These are phyloP conservation scores for Dacryopinax primogenitus DNA, from an alignment of 768 basidiomycete genomes.

Conservation along the genomic window DNA sequence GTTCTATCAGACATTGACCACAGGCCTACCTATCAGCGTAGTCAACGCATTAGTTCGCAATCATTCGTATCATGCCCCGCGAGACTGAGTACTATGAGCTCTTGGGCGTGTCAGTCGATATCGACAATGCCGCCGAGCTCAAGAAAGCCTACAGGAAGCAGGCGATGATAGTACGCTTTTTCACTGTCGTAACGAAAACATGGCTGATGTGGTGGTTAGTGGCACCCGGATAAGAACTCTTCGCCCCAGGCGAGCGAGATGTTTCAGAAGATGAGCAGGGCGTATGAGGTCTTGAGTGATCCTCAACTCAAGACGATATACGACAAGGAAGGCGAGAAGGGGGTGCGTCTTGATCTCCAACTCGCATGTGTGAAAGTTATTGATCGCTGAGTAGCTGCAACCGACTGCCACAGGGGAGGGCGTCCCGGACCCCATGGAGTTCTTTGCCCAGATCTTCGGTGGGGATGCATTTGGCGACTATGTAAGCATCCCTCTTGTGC, in stretches of 20 bases:
- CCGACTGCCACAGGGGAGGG: conserved; percentile 22
- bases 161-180: conserved; percentile 65
- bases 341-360: conserved; percentile 37
- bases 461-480: conserved; percentile 85
- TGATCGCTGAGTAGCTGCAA: conserved; percentile 28
- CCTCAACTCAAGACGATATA: conserved; percentile 80
- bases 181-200: not conserved
- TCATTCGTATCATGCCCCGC: conserved; percentile 14
- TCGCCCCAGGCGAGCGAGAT: conserved; percentile 87
- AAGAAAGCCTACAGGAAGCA: conserved; percentile 94
- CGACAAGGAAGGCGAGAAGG: conserved; percentile 87
- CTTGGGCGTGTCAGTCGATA: conserved; percentile 32
- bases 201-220: conserved; percentile 35
- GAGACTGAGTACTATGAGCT: conserved; percentile 84
- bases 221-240: conserved; percentile 90
- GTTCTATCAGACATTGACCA: too few relatives aligned
- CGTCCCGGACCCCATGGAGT: conserved; percentile 85
- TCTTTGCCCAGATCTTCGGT: conserved; percentile 93
- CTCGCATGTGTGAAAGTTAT: conserved; percentile 32
- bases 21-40: too few relatives aligned
- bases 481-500: conserved; percentile 37
- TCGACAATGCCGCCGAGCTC: conserved; percentile 59
- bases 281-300: conserved; percentile 85
- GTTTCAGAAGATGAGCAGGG: conserved; percentile 97
- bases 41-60: too few relatives aligned